Evolutionary conservation across 2,329 filamentous ascomycete genomes (phyloP), one percentile per base, ranked within the genome.

Genomic region (Fusarium armeniacum): DNA sequence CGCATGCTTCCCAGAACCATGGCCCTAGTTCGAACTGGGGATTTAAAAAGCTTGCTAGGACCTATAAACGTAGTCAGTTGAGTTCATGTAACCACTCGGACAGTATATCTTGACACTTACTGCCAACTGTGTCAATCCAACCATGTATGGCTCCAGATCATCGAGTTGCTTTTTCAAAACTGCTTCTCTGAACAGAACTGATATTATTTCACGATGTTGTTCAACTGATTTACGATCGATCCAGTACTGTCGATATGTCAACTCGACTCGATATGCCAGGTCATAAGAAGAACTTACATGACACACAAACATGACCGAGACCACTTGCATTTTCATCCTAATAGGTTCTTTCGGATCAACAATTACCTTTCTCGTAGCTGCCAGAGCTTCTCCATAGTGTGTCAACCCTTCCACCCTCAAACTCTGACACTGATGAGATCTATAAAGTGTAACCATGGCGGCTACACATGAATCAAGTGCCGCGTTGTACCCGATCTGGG

Each of bases 1-100:
- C 47, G 3, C 67, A 70, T 4, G 67, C 67, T 32, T 75, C 58
- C 71, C 71, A 75, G 35, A 75, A 75, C 73, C 73, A 75, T 1
- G 51, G 43, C 3, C 67, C 73, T 0, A 75, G 22, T 9, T 61
- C 56, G 18, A 75, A 57, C 2, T 38, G 43, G 1, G 69, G 64
- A 15, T 71, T 72, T 0, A 73, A n/a, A 7, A 73, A 59, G n/a
- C 67, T 71, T 6, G 65, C 53, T 5, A 67, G 58, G 2, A 64
- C 56, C 72, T 75, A 6, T 0, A 28, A 2, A 1, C 3, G 1
- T 1, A 2, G 16, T 65, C 2, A 67, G 28, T 32, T 8, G 15
- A 1, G 0, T 5, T 5, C 18, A 1, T 0, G 3, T 3, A 16
- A 2, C 12, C 0, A 0, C n/a, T 20, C 13, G 10, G 5, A 20